Evolutionary conservation across 768 basidiomycete species (phyloP), one percentile per base, ranked within the genome.

Genomic region (Baorangia bicolor): DNA sequence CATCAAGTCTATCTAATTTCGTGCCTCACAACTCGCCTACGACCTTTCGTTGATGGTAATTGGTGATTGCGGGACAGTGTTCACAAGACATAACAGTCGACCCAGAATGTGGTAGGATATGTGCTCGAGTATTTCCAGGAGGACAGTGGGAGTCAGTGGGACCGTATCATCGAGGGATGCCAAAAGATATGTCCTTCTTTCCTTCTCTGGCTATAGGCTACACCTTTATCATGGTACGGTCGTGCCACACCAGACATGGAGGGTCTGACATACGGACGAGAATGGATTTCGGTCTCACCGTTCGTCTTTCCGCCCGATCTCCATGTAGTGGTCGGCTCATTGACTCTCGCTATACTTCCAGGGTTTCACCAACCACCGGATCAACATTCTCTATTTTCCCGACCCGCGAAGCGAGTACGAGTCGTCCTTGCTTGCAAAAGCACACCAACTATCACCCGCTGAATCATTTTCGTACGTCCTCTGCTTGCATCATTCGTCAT

Each of bases 121-220:
- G 91, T 92, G 0, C 78, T 94, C 52, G 93, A 94, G 69, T 87
- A 90, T 65, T 94, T 88, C 50, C 77, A 86, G 6, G 81, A 81
- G 53, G 94, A 92, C 53, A 92, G 91, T 7, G 93, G 95, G 64
- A 93, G 96, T 69, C 72, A 96, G 12, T 96, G 94, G 94, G 93
- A 95, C 62, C 95, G 93, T 63, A 82, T 96, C 37, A 73, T 94
- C 25, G 93, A 96, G 67, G 92, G 94, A 74, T 92, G 88, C 60
- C 86, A 90, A 69, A 95, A 94, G 81, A 93, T 88, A 54, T 12
- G 43, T 23, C n/a, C 4, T 18, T 45, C 10, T 30, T 13, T n/a
- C n/a, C 5, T 18, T 28, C 42, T 44, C n/a, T 11, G 7, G n/a
- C n/a, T n/a, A n/a, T n/a, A n/a, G n/a, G n/a, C n/a, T n/a, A n/a